These are phyloP conservation scores for Sporothrix protearum DNA, from an alignment of 2,329 filamentous ascomycete species.

Conservation along the genomic window DNA sequence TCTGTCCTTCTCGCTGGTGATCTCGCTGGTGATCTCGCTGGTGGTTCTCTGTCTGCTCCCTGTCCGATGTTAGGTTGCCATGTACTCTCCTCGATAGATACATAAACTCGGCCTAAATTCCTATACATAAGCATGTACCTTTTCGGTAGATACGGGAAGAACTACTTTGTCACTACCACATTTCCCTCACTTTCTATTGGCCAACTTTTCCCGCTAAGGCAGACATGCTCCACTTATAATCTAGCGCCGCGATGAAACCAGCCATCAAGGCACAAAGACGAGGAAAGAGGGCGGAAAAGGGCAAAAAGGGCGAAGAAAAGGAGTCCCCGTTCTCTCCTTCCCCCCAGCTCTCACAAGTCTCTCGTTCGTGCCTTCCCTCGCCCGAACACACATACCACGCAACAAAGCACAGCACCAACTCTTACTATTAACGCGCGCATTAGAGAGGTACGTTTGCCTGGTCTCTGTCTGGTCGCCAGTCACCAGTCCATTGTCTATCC, in stretches of 20 bases:
- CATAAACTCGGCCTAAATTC: neutral
- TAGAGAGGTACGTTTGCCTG: conserved; percentile 36
- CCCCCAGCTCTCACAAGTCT: conserved; percentile 10
- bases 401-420: conserved; percentile 22
- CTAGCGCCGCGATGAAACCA: conserved; percentile 26
- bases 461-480: no score
- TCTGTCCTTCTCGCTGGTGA: neutral
- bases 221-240: neutral
- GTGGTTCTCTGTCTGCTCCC: no score
- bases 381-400: conserved; percentile 23
- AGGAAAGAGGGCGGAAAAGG: no score
- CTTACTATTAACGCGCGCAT: conserved; percentile 29
- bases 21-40: neutral
- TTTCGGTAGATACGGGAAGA: neutral
- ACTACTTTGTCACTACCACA: conserved; percentile 19
- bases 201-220: conserved; percentile 21
- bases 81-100: neutral
- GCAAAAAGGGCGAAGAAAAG: conserved; percentile 10
- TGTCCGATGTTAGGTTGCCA: neutral
- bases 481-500: conserved; percentile 19
- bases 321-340: neutral
- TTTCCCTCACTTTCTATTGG: conserved; percentile 19
- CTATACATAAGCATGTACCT: neutral
- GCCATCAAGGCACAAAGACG: conserved; percentile 17
- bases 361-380: conserved; percentile 24